Percentiles rank a stretch among this genome's conserved stretches.
Conservation (phyloP, 1,284 basidiomycete genomes). For the Omphalotus olearius region DNA sequence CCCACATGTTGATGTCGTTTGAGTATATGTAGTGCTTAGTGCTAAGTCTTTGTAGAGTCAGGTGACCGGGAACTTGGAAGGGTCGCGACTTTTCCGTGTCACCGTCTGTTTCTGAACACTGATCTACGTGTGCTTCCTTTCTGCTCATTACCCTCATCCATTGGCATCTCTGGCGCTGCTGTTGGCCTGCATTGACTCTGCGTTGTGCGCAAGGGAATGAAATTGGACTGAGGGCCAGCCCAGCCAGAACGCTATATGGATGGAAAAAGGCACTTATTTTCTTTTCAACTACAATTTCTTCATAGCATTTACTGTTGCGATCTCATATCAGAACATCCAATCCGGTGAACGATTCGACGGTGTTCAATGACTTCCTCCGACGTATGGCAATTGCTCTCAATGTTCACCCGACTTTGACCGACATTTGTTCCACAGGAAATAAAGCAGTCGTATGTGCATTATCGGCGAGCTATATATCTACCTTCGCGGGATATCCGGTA, state of each 20-base stretch:
- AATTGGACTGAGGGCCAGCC: slow-evolving; percentile 57
- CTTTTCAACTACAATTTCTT: neutral
- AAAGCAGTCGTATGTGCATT: slow-evolving; percentile 81
- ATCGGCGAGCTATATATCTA: slow-evolving; percentile 79
- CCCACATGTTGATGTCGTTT: neutral
- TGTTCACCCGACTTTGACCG: slow-evolving; percentile 12
- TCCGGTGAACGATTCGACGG: slow-evolving; percentile 56
- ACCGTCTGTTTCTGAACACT: neutral
- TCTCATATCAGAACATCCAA: slow-evolving; percentile 42
- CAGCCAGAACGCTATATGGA: slow-evolving; percentile 70
- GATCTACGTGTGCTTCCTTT: slow-evolving; percentile 12
- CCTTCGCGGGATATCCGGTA: slow-evolving; percentile 81
- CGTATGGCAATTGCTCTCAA: slow-evolving; percentile 35
- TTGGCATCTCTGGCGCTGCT: slow-evolving; percentile 11
- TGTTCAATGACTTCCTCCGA: slow-evolving; percentile 64
- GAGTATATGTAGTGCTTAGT: neutral
- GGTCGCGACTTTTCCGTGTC: neutral
- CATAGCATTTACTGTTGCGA: neutral
- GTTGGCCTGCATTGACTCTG: slow-evolving; percentile 20
- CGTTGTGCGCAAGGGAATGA: slow-evolving; percentile 52
- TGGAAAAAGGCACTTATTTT: slow-evolving; percentile 56
- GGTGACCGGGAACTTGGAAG: slow-evolving; percentile 3
- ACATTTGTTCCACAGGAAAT: slow-evolving; percentile 45
- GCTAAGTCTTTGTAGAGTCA: neutral
- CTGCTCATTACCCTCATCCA: slow-evolving; percentile 17